Conservation (phyloP, 441 rosid genomes). For the Melastoma candidum region DNA sequence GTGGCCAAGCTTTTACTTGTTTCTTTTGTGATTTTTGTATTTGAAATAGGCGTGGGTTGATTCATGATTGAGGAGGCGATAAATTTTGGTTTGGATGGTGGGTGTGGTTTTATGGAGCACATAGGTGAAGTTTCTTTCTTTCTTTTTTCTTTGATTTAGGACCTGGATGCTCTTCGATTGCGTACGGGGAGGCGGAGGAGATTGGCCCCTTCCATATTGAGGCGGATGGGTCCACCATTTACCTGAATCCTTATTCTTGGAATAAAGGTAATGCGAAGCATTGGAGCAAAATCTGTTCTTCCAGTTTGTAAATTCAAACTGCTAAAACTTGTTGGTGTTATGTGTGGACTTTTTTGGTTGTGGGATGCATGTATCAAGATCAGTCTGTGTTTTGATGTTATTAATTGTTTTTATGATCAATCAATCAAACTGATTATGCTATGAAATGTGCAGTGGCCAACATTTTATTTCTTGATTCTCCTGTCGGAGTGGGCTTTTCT, state of each 20-base stretch:
- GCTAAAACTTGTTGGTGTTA: no score
- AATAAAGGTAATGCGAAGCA: constrained; percentile 48
- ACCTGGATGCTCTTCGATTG: constrained; percentile 95
- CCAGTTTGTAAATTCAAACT: not conserved
- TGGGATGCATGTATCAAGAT: no score
- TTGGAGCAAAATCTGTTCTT: not conserved
- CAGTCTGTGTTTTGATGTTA: no score
- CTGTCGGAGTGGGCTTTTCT: constrained; percentile 88
- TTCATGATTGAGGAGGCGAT: no score
- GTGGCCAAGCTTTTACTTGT: not conserved
- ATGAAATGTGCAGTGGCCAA: constrained; percentile 56
- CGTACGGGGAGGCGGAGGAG: constrained; percentile 87
- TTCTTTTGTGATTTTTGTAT: not conserved
- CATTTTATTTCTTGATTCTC: constrained; percentile 76
- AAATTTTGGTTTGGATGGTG: not conserved
- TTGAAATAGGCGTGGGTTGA: not conserved
- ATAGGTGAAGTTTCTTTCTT: not conserved
- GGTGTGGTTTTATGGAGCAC: no score
- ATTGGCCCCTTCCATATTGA: constrained; percentile 82
- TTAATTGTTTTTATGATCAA: no score
- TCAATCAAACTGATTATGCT: constrained; percentile 2
- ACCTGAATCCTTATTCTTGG: constrained; percentile 84
- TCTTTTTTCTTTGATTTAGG: constrained; percentile 30
- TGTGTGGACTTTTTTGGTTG: no score
- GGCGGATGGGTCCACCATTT: constrained; percentile 66